Evolutionary conservation across 371 early-diverging fungal genomes (phyloP), one percentile per base, ranked within the genome.

Genomic region (Sporodiniella umbellata): DNA sequence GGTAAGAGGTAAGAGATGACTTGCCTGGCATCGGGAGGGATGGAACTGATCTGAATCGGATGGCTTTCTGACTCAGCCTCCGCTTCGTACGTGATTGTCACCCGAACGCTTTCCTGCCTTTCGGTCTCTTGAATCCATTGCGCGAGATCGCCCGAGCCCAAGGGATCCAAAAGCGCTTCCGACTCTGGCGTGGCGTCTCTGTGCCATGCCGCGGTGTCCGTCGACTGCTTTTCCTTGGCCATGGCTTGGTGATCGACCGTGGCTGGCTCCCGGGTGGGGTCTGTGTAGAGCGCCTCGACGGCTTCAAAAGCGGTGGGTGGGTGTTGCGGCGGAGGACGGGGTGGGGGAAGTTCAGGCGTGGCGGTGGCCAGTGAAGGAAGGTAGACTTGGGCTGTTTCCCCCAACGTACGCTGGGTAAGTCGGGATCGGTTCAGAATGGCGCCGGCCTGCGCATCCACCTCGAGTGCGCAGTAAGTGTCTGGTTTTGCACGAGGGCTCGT

Each of bases 381-480:
- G 10, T 28, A 28, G 10, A 42, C 47, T 38, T 39, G 40, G 5
- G 46, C 18, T 25, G 18, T 46, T 17, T 47, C 39, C 26, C 17
- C 51, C 26, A 72, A 74, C 19, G 60, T 58, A 6, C 92, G 80
- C 58, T 89, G 88, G 1, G 50, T 50, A 1, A 89, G 48, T 7
- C 56, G 55, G 1, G 53, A 52, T n/a, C 89, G 72, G 53, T 93
- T 93, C 23, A 81, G n/a, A 28, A 95, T 89, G 17, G 80, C 72
- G 45, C 60, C 66, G 4, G 70, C 78, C 3, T 70, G 65, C 0
- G 78, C 69, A 51, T 95, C 95, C 7, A 90, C 47, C 52, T 95
- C 95, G 10, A 93, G 64, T 54, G 90, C 92, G 42, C 92, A 88
- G 23, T 70, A 69, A 48, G 86, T 87, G n/a, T 66, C 57, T 4